Conservation (phyloP, 441 rosid genomes). For the Erodium chrysanthum region DNA sequence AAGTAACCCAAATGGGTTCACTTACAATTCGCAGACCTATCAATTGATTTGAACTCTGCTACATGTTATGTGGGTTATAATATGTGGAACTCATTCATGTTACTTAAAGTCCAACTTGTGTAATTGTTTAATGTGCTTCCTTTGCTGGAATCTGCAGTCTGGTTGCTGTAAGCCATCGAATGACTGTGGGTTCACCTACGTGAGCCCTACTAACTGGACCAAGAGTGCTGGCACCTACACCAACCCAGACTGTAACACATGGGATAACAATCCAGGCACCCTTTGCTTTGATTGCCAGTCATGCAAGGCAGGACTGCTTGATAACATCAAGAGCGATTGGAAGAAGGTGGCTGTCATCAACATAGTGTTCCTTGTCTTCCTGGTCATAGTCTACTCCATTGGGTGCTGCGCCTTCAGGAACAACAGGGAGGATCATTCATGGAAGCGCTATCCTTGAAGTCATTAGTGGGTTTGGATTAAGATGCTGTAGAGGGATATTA, state of each 20-base stretch:
- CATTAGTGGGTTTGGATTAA: too few species aligned
- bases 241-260: constrained; percentile 18
- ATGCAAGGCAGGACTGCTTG: constrained; percentile 21
- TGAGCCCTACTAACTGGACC: constrained; percentile 17
- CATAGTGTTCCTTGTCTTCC: constrained; percentile 22
- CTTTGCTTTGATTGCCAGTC: constrained; percentile 21
- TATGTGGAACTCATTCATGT: background rate
- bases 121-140: background rate
- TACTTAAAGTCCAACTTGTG: background rate
- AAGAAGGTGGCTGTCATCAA: constrained; percentile 24
- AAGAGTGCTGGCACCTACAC: background rate
- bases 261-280: constrained; percentile 14
- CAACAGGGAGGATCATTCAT: constrained; percentile 20
- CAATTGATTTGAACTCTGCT: background rate
- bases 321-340: constrained; percentile 24
- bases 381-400: constrained; percentile 20
- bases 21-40: background rate
- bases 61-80: too few species aligned
- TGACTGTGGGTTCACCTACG: constrained; percentile 20
- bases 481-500: background rate
- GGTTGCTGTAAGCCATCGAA: constrained; percentile 25
- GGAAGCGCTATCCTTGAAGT: background rate
- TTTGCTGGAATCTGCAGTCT: constrained; percentile 10
- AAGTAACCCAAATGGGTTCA: background rate
- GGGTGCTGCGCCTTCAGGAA: constrained; percentile 27